phyloP scores from a whole-genome alignment of 2,329 filamentous ascomycete species.

The Cladophialophora immunda region DNA sequence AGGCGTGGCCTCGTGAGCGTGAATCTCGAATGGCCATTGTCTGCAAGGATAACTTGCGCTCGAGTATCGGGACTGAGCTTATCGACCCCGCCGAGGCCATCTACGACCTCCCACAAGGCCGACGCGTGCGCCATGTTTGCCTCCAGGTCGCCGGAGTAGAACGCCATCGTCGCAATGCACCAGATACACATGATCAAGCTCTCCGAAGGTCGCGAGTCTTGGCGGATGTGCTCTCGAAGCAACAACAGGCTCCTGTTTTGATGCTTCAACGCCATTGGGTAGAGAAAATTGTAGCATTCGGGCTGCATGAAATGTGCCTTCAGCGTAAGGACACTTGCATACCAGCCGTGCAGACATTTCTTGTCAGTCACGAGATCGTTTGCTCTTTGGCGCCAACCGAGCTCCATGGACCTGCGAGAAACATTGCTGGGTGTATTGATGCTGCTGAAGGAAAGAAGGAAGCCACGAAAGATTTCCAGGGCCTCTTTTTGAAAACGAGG shows the following conservation, averaged over 20 bases:
- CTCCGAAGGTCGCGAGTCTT: constrained; percentile 11
- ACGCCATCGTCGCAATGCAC: constrained; percentile 4
- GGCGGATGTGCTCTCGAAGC: constrained; percentile 13
- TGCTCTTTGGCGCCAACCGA: constrained; percentile 5
- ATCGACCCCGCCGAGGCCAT: constrained; percentile 20
- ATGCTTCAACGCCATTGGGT: constrained; percentile 28
- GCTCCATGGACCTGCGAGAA: neutral
- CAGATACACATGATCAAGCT: constrained; percentile 25
- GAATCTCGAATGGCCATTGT: constrained; percentile 20
- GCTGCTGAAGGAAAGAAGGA: constrained; percentile 8
- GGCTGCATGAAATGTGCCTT: constrained; percentile 20
- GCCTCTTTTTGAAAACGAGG: constrained; percentile 20
- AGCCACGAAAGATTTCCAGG: constrained; percentile 13
- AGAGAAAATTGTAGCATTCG: constrained; percentile 14
- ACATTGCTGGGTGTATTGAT: neutral
- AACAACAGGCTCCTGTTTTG: constrained; percentile 25
- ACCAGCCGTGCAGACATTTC: constrained; percentile 29
- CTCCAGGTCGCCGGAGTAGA: constrained; percentile 16
- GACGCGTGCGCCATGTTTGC: constrained; percentile 11
- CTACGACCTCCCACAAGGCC: constrained; percentile 11
- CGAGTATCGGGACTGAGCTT: constrained; percentile 5
- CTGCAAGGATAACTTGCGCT: constrained; percentile 8
- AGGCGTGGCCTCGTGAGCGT: constrained; percentile 17
- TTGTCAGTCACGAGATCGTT: constrained; percentile 15
- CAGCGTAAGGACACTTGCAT: constrained; percentile 22